Evolutionary conservation across 257 asterid species (phyloP), one percentile per base, ranked within the genome.

Genomic region (Prunella vulgaris): DNA sequence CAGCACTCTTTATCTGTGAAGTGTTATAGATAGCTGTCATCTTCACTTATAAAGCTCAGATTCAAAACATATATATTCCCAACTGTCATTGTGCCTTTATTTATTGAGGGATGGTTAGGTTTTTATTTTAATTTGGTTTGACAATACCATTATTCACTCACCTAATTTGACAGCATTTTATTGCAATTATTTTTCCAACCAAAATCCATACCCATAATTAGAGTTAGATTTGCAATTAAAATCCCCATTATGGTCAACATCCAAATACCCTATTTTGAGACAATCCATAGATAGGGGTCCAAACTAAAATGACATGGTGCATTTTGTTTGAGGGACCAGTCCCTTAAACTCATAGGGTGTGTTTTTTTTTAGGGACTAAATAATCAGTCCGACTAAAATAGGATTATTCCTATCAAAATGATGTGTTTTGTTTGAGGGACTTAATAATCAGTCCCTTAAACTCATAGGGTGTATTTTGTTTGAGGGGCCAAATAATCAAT

Each of bases 11-110:
- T 64, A 77, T 30, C 62, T 74, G 79, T 68, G 79, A 77, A 75
- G 10, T 15, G 15, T 46, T 40, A 75, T 81, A 77, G 83, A 53
- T 72, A 72, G 30, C 75, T 80, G 83, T 83, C 87, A 5, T 73
- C 33, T 74, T 78, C 84, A 78, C 62, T 58, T 58, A 58, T 21
- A 74, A 61, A 61, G 59, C 76, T 68, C 71, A 33, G 10, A 2
- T 65, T 24, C 35, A 9, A 62, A 66, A 25, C 28, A 25, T 69
- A 7, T 32, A 60, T 73, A 48, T 35, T 53, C 73, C 72, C 74
- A 72, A 48, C 78, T 72, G 32, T 67, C 27, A n/a, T 59, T 77
- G 70, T 73, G 73, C 18, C 63, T 72, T 73, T 33, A 70, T 61
- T 75, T 66, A 53, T 64, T 70, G 37, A n/a, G n/a, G 37, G 6